Conservation (phyloP, 1,284 basidiomycete species). For the Sphaerobolus stellatus region DNA sequence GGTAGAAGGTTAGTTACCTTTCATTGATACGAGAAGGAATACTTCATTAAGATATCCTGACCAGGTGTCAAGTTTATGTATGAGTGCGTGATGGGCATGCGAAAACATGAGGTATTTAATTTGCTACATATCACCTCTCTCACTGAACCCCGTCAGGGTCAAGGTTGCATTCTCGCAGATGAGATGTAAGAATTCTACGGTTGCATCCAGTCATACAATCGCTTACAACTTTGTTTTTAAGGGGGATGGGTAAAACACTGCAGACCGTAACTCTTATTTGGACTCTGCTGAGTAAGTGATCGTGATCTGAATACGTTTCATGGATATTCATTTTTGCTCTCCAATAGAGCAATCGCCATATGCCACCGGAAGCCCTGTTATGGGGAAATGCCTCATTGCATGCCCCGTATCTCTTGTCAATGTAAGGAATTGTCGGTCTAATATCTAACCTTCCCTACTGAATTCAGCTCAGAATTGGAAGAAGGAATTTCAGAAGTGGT, state of each 20-base stretch:
- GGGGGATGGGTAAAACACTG: slow-evolving; percentile 93
- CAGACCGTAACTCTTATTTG: slow-evolving; percentile 87
- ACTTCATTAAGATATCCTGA: slow-evolving; percentile 5
- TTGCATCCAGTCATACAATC: too few relatives aligned
- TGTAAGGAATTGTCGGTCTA: slow-evolving; percentile 39
- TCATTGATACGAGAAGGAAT: slow-evolving; percentile 19
- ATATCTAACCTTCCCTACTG: slow-evolving; percentile 4
- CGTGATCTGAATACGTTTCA: too few relatives aligned
- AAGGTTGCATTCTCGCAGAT: slow-evolving; percentile 96
- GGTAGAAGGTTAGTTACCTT: slow-evolving; percentile 62
- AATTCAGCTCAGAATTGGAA: slow-evolving; percentile 79
- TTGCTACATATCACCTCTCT: not conserved
- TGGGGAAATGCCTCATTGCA: slow-evolving; percentile 85
- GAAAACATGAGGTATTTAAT: slow-evolving; percentile 63
- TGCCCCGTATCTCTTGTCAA: slow-evolving; percentile 92
- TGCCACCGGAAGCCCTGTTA: slow-evolving; percentile 53
- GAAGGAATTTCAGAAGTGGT: slow-evolving; percentile 94
- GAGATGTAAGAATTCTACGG: slow-evolving; percentile 66
- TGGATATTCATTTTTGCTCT: slow-evolving; percentile 7
- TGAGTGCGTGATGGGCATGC: slow-evolving; percentile 93
- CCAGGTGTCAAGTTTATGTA: slow-evolving; percentile 88
- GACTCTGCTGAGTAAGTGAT: slow-evolving; percentile 77
- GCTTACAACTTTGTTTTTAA: slow-evolving; percentile 41
- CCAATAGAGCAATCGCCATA: slow-evolving; percentile 81
- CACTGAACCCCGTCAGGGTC: slow-evolving; percentile 39